Evolutionary conservation across 192 early-diverging fungal genomes (phyloP).

Genomic region (Coemansia aciculifera): DNA sequence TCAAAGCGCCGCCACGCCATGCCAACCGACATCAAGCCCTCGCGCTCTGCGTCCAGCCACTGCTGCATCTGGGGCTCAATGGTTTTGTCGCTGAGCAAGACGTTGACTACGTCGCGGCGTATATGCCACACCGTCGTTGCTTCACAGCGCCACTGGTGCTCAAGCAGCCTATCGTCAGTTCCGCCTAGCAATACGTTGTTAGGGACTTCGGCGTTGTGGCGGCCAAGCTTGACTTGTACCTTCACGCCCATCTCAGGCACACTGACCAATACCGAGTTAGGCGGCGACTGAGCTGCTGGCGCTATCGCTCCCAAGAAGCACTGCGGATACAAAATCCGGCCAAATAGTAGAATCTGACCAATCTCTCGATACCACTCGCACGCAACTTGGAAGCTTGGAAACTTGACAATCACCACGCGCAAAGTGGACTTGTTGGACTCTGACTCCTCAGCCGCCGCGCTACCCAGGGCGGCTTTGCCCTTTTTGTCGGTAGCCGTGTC

Average conservation of each 20-base stretch:
- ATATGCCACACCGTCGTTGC: constrained; percentile 45
- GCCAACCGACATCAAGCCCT: constrained; percentile 34
- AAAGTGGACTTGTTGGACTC: constrained; percentile 19
- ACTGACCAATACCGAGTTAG: constrained; percentile 26
- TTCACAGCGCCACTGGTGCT: constrained; percentile 43
- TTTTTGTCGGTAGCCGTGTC: constrained; percentile 7
- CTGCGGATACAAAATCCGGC: constrained; percentile 25
- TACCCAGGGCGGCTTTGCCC: constrained; percentile 13
- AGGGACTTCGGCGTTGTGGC: constrained; percentile 25
- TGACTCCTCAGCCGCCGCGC: constrained; percentile 15
- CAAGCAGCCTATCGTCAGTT: constrained; percentile 22
- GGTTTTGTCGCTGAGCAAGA: constrained; percentile 30
- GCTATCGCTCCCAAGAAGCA: constrained; percentile 21
- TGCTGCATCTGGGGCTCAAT: constrained; percentile 26
- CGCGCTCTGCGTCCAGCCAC: constrained; percentile 38
- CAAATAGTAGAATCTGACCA: constrained; percentile 34
- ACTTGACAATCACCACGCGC: constrained; percentile 39
- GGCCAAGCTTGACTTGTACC: constrained; percentile 40
- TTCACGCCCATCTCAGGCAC: constrained; percentile 54
- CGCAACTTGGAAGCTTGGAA: constrained; percentile 44
- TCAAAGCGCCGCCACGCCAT: constrained; percentile 50
- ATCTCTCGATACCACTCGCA: constrained; percentile 48
- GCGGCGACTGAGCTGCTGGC: constrained; percentile 29
- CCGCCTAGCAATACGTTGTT: constrained; percentile 18
- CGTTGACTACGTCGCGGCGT: constrained; percentile 30